Conservation (phyloP, 495 filamentous ascomycete species). For the Copromyces sp. region DNA sequence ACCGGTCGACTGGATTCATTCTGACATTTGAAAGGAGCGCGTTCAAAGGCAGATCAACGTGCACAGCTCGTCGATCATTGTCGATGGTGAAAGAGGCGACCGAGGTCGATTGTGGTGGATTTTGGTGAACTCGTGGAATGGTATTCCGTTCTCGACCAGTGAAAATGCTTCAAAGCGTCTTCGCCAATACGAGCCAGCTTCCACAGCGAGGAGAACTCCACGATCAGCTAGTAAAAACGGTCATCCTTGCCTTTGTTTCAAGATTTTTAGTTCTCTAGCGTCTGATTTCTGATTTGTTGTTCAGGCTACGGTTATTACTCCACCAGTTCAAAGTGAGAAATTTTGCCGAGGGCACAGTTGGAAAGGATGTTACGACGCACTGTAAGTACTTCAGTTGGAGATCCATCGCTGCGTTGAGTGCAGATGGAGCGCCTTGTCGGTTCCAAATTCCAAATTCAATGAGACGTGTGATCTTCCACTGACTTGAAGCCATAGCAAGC, state of each 20-base stretch:
- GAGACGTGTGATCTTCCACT: neutral
- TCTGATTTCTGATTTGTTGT: neutral
- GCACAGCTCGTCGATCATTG: neutral
- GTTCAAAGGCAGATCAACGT: neutral
- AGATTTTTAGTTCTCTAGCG: neutral
- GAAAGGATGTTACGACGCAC: neutral
- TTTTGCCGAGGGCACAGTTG: neutral
- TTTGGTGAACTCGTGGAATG: neutral
- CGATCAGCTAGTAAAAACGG: neutral
- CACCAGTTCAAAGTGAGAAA: neutral
- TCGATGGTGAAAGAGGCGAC: neutral
- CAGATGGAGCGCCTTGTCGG: neutral
- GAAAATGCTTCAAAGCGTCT: neutral
- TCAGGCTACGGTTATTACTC: neutral
- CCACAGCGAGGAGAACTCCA: neutral
- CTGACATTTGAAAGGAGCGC: neutral
- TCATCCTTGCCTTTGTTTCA: neutral
- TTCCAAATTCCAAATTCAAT: neutral
- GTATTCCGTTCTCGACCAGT: neutral
- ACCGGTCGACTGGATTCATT: neutral
- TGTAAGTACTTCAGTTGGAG: neutral
- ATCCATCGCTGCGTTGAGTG: neutral
- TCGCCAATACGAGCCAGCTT: neutral
- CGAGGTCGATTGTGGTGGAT: neutral
- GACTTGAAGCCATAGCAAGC: neutral